phyloP scores from a whole-genome alignment of 2,329 filamentous ascomycete genomes.

The Shiraia sp. region DNA sequence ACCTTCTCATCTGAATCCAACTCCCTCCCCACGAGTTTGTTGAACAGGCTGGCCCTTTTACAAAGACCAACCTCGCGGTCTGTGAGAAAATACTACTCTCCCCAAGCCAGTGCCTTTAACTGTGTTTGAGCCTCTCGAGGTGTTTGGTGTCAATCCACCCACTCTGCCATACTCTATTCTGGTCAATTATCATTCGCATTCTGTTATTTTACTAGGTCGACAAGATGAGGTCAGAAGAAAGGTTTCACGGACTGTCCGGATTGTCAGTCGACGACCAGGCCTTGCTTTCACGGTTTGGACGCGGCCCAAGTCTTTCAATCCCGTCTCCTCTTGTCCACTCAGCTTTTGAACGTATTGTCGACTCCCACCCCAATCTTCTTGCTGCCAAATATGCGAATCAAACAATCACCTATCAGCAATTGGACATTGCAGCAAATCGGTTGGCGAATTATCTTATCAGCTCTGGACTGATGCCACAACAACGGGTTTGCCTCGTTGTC shows the following conservation, averaged over 20 bases:
- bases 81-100: too few species aligned
- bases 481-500: conserved; percentile 60
- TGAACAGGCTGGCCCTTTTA: too few species aligned
- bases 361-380: conserved; percentile 21
- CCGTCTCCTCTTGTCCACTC: conserved; percentile 25
- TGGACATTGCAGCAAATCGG: conserved; percentile 36
- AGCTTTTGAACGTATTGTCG: conserved; percentile 35
- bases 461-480: conserved; percentile 34
- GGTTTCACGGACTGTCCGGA: conserved; percentile 14
- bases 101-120: too few species aligned
- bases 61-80: too few species aligned
- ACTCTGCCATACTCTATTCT: too few species aligned
- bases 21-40: too few species aligned
- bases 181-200: neutral
- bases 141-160: too few species aligned
- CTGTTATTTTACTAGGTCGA: neutral
- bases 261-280: conserved; percentile 23
- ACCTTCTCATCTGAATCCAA: too few species aligned
- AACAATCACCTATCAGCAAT: conserved; percentile 33
- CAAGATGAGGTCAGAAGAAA: conserved; percentile 3
- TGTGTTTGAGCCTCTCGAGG: too few species aligned
- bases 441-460: conserved; percentile 36
- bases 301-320: conserved; percentile 19
- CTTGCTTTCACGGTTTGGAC: conserved; percentile 28
- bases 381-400: conserved; percentile 27